These are phyloP conservation scores for Suillus alpinus DNA, from an alignment of 768 basidiomycete species.

Conservation along the genomic window DNA sequence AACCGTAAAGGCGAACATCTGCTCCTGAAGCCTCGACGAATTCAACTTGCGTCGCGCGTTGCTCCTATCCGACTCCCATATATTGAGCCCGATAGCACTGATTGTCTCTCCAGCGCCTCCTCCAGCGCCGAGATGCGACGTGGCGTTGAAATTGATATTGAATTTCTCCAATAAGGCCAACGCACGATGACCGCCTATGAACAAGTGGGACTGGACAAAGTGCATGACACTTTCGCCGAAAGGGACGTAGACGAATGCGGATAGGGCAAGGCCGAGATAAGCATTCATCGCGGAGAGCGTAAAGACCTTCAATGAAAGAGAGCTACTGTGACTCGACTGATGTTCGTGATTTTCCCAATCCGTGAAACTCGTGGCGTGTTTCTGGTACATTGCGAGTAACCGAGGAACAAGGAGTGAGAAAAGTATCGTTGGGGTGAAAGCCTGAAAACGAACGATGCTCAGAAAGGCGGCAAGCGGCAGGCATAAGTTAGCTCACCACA, in stretches of 20 bases:
- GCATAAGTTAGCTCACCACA: conserved; percentile 53
- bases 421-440: conserved; percentile 78
- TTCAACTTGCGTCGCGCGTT: conserved; percentile 59
- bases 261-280: conserved; percentile 86
- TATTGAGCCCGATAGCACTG: conserved; percentile 15
- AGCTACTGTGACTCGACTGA: conserved; percentile 70
- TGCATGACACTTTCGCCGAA: conserved; percentile 86
- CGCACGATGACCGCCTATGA: conserved; percentile 18
- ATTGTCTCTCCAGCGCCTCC: conserved; percentile 10
- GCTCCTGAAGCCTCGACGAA: conserved; percentile 71
- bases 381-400: conserved; percentile 70
- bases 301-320: conserved; percentile 89
- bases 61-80: conserved; percentile 52
- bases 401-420: conserved; percentile 81
- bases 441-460: conserved; percentile 37
- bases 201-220: conserved; percentile 35
- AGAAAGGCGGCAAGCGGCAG: background rate
- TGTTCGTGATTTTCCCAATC: conserved; percentile 91
- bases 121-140: conserved; percentile 28
- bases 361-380: conserved; percentile 66
- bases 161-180: conserved; percentile 20
- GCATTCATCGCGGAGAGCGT: conserved; percentile 85
- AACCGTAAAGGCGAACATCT: conserved; percentile 92
- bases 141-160: conserved; percentile 24
- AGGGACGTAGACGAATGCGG: conserved; percentile 94